Evolutionary conservation across 441 rosid species (phyloP), one percentile per base, ranked within the genome.

Genomic region (Gossypium laxum): DNA sequence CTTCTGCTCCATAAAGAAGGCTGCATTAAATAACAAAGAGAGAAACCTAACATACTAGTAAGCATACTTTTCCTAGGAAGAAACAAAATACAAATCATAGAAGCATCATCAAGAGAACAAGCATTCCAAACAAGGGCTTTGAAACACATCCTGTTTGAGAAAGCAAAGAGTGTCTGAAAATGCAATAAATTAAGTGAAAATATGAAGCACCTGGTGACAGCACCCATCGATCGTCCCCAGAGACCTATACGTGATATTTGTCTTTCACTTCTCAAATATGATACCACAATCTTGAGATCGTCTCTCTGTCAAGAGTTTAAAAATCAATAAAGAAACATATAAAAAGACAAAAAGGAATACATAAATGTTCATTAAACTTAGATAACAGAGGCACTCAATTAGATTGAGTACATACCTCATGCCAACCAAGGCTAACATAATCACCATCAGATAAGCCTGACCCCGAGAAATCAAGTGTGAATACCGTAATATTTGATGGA

Each of bases 211-310:
- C 98, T 80, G 72, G 98, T 93, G 75, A 93, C 98, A 2, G 98
- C 98, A 68, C 98, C 98, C 98, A 93, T 93, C 34, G 98, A 93
- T 70, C 98, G 91, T 76, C 98, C 98, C 98, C 98, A 93, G 3
- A 93, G 97, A 71, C 95, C 98, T 55, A 91, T 86, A 61, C 90
- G 77, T 19, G 98, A 91, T 75, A 89, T 83, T 67, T 85, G 82
- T 68, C 79, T 83, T 79, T 77, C 85, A 84, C 80, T 85, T 84
- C 97, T 87, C 65, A 93, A 87, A 80, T 91, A 80, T 58, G 98
- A 83, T 15, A 91, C 87, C 21, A 85, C 96, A 69, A 85, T 87
- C 81, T 88, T 88, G 75, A 93, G 98, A 84, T 93, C 98, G 78
- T 88, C 91, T 81, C 75, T 91, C 97, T 93, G 85, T 74, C 61